Percentiles rank a stretch among this genome's conserved stretches.
phyloP scores from a whole-genome alignment of 2,329 filamentous ascomycete genomes.

The Decorospora gaudefroyi region DNA sequence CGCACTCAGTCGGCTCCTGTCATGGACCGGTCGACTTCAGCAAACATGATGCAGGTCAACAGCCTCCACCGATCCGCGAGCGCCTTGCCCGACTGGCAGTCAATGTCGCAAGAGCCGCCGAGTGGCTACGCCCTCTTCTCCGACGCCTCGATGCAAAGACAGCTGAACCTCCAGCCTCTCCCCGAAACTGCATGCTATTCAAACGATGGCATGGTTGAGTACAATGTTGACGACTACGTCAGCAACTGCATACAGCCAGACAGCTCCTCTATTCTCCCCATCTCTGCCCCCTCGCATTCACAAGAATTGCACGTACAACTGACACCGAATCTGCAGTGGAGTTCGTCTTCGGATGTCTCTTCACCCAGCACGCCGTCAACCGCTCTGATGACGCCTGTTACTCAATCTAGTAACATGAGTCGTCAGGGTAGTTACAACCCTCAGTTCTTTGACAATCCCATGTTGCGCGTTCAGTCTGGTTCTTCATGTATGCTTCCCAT shows the following conservation, averaged over 20 bases:
- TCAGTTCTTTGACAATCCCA: slow-evolving; percentile 49
- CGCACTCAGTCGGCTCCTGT: slow-evolving; percentile 43
- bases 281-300: slow-evolving; percentile 25
- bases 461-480: slow-evolving; percentile 53
- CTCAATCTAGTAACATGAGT: slow-evolving; percentile 52
- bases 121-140: slow-evolving; percentile 43
- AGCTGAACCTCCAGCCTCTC: slow-evolving; percentile 33
- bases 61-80: slow-evolving; percentile 31
- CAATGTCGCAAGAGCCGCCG: slow-evolving; percentile 25
- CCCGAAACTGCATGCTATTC: slow-evolving; percentile 24
- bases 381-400: slow-evolving; percentile 47
- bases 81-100: slow-evolving; percentile 31
- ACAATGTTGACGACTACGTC: slow-evolving; percentile 47
- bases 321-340: slow-evolving; percentile 41
- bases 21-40: slow-evolving; percentile 41
- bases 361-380: slow-evolving; percentile 46
- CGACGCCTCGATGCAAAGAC: slow-evolving; percentile 26
- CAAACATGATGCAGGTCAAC: slow-evolving; percentile 20
- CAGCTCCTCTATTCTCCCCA: slow-evolving; percentile 28
- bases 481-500: slow-evolving; percentile 45
- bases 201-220: slow-evolving; percentile 37
- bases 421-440: slow-evolving; percentile 53
- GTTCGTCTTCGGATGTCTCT: slow-evolving; percentile 40
- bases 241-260: slow-evolving; percentile 36
- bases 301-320: slow-evolving; percentile 39